These are phyloP conservation scores for Prunus persica DNA, from an alignment of 306 rosid species.

Conservation along the genomic window Prunus_persica_NCBIv2 NC_034015.1:12219501-12220000, in stretches of 20 bases:
- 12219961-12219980: constrained; percentile 66
- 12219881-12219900: constrained; percentile 2
- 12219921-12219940: constrained; percentile 67
- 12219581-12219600: constrained; percentile 73
- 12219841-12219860: not conserved
- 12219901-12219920: constrained; percentile 13
- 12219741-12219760: constrained; percentile 62
- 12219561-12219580: constrained; percentile 13
- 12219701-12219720: constrained; percentile 44
- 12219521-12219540: not conserved
- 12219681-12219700: constrained; percentile 71
- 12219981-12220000: constrained; percentile 86
- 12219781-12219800: constrained; percentile 83
- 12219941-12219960: constrained; percentile 74
- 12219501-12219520: not conserved
- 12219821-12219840: constrained; percentile 68
- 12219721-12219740: constrained; percentile 67
- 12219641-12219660: constrained; percentile 70
- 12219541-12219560: constrained; percentile 4
- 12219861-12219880: constrained; percentile 11
- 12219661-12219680: constrained; percentile 79
- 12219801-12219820: constrained; percentile 89
- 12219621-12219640: constrained; percentile 64
- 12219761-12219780: constrained; percentile 69
- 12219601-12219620: constrained; percentile 85